A percentile compares a stretch with the other conserved stretches of the same genome.
Evolutionary conservation across 768 basidiomycete species (phyloP).

Genomic region (Candolleomyces efflorescens): DNA sequence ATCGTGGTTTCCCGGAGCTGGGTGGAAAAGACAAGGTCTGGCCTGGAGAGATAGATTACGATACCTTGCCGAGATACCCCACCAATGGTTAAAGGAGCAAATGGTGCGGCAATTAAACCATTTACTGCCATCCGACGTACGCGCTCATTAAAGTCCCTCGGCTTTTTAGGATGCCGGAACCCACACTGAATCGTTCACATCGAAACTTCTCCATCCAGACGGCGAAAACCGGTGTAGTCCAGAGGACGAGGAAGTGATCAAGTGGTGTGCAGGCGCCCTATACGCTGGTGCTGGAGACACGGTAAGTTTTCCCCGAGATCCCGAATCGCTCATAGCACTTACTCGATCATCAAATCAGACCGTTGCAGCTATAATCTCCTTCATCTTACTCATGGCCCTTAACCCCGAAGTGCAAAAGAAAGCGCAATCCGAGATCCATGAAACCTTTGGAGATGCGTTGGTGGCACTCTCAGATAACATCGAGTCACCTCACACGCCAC

Average conservation of each 20-base stretch:
- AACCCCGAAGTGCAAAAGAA: constrained; percentile 37
- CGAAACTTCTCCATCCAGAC: constrained; percentile 28
- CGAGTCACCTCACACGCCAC: no score
- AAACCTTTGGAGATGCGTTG: constrained; percentile 21
- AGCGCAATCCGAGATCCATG: constrained; percentile 40
- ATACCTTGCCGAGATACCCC: constrained; percentile 33
- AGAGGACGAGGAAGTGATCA: constrained; percentile 41
- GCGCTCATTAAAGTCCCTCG: not conserved
- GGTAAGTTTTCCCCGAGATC: constrained; percentile 14
- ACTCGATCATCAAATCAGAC: constrained; percentile 27
- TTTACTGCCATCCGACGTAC: not conserved
- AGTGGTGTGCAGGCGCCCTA: constrained; percentile 46
- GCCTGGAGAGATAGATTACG: constrained; percentile 33
- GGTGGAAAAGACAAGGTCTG: constrained; percentile 43
- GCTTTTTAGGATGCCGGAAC: constrained; percentile 23
- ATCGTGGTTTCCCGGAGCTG: constrained; percentile 43
- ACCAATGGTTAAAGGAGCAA: constrained; percentile 41
- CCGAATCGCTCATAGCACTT: not conserved
- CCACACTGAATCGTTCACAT: constrained; percentile 41
- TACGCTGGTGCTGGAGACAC: constrained; percentile 46
- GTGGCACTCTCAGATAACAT: not conserved
- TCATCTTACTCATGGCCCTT: constrained; percentile 46
- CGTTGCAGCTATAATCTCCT: constrained; percentile 41
- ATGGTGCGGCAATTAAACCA: constrained; percentile 25
- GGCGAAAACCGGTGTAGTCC: constrained; percentile 14